Base-by-base conservation (phyloP, 2,329 filamentous ascomycete species). In the Fusarium sp. region DNA sequence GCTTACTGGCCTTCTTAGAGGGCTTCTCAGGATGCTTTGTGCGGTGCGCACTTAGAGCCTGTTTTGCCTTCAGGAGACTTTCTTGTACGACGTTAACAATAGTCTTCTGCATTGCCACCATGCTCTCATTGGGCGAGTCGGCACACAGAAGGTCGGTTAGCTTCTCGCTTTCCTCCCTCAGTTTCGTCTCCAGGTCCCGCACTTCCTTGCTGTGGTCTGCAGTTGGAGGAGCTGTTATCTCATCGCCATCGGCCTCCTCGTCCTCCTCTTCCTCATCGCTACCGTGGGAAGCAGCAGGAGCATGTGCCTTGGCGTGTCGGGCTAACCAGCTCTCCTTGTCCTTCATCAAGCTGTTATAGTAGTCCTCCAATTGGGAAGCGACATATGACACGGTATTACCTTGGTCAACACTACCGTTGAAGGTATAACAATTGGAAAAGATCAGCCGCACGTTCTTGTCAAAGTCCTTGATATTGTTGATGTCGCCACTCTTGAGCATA, bases 341-440 rank as follows among this genome's bases (percentile, higher is more conserved):
- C 13, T 87, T 87, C 91, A 96, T 95, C 79, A 95, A 88, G 10
- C 83, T 82, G 69, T 94, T 91, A 82, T 97, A 98, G 3, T 96
- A 80, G 9, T 90, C 88, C 80, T 97, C 91, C 7, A 97, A 85
- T 67, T 91, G 85, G 75, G 93, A 90, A 18, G 94, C 96, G 74
- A 92, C 87, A 36, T 87, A 81, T 66, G 94, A 91, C 22, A 97
- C 93, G 2, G 91, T 87, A 72, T 97, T 94, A 14, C 90, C 91
- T 62, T 83, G 81, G 1, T 79, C 76, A 8, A 81, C 78, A 2
- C 88, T 85, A 6, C 87, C 85, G 77, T 99, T 99, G 88, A 98
- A 99, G 72, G 92, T 92, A 85, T 91, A 94, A 82, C 96, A 98
- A 81, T 99, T 99, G 76, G 90, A 88, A 79, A 98, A 92, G 75